These are phyloP conservation scores for Beauveria caledonica DNA, from an alignment of 2,329 filamentous ascomycete species.

Conservation along the genomic window DNA sequence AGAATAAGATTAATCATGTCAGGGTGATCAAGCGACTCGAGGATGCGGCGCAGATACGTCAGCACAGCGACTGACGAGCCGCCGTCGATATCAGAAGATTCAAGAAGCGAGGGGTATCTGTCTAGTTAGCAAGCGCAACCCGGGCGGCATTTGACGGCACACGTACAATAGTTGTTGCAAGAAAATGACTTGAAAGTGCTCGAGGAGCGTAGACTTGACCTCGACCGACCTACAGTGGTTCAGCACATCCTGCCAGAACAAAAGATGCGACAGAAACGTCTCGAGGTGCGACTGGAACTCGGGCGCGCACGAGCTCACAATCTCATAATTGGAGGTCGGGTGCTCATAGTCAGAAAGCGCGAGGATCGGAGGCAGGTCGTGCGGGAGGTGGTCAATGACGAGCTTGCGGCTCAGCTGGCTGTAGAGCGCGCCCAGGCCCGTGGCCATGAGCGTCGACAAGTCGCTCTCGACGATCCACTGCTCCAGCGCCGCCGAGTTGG, in stretches of 20 bases:
- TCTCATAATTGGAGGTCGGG: slow-evolving; percentile 58
- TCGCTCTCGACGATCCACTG: slow-evolving; percentile 98
- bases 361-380: slow-evolving; percentile 73
- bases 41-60: slow-evolving; percentile 82
- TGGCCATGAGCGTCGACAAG: slow-evolving; percentile 93
- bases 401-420: slow-evolving; percentile 66
- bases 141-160: neutral
- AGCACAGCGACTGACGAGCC: slow-evolving; percentile 94
- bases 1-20: slow-evolving; percentile 92
- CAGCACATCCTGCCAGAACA: slow-evolving; percentile 97
- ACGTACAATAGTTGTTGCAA: slow-evolving; percentile 83
- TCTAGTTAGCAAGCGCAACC: slow-evolving; percentile 9
- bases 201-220: slow-evolving; percentile 84
- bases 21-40: slow-evolving; percentile 85
- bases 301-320: slow-evolving; percentile 64
- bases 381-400: slow-evolving; percentile 67
- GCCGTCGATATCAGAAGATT: slow-evolving; percentile 94
- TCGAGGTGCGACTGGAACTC: slow-evolving; percentile 81
- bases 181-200: slow-evolving; percentile 96
- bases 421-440: slow-evolving; percentile 72
- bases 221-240: slow-evolving; percentile 91
- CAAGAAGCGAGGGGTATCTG: slow-evolving; percentile 88
- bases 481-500: slow-evolving; percentile 72
- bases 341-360: slow-evolving; percentile 83
- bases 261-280: slow-evolving; percentile 86